Base-by-base conservation (phyloP, 176 grass and related monocot genomes). In the Neostapfia colusana region DNA sequence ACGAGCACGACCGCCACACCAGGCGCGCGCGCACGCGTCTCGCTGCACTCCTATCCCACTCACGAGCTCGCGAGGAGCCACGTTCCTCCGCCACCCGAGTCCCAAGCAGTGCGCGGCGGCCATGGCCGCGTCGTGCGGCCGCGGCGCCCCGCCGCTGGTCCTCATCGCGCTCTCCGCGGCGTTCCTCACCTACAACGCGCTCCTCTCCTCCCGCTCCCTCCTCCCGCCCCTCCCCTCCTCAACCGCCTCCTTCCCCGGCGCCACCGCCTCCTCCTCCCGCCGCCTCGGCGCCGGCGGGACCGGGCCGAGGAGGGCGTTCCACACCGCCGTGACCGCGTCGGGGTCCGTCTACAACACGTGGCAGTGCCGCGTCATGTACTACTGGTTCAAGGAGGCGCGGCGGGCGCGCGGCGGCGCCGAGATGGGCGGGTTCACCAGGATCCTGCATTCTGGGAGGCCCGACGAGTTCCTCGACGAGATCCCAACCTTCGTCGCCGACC, bases 321-420 rank as follows among this genome's bases (percentile, higher is more conserved):
- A 97, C 91, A 93, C 91, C 25, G 95, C 95, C 24, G 91, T 94
- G 26, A 98, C 95, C 2, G 82, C 95, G 17, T 88, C 87, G 1
- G 86, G 74, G 39, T 86, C 87, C 23, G 84, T 86, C 3, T 98
- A 98, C 84, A 94, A 74, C 82, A 85, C 89, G 56, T 98, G 95
- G 95, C 95, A 94, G 73, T 98, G 95, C 79, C 78, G 91, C 65
- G 82, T 98, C 40, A 98, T 98, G 95, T 98, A 98, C 72, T 85
- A 94, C 89, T 98, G 95, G 91, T 98, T 94, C 91, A 98, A 90
- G 87, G 54, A 88, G 85, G 85, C 69, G 28, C 81, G 73, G 54
- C 73, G 16, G 76, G 56, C 53, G 27, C 74, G 61, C 4, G 41
- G 35, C 48, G 85, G 82, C 41, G 66, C 55, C 73, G 95, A 98